Conservation (phyloP, 1,139 yeast species). For the Lodderomyces theae region DNA sequence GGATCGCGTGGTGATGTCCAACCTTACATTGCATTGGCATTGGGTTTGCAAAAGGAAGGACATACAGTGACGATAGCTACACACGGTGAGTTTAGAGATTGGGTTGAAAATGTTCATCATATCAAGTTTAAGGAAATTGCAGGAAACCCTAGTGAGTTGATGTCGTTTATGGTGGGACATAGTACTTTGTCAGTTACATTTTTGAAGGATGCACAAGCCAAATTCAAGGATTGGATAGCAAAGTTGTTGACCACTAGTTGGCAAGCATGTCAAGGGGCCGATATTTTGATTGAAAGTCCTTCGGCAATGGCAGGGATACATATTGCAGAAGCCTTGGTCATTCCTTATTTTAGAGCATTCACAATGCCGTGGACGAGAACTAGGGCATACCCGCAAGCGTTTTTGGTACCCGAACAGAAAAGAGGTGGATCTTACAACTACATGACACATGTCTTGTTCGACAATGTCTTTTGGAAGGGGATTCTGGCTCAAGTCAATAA, state of each 20-base stretch:
- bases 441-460: slow-evolving; percentile 88
- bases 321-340: slow-evolving; percentile 85
- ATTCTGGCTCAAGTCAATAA: slow-evolving; percentile 83
- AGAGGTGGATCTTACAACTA: slow-evolving; percentile 91
- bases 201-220: slow-evolving; percentile 75
- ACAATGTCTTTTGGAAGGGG: slow-evolving; percentile 91
- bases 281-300: slow-evolving; percentile 86
- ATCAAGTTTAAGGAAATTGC: slow-evolving; percentile 74
- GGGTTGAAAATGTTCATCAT: slow-evolving; percentile 62
- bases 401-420: slow-evolving; percentile 89
- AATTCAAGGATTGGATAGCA: slow-evolving; percentile 77
- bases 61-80: slow-evolving; percentile 83
- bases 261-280: slow-evolving; percentile 83
- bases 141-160: slow-evolving; percentile 89
- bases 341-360: slow-evolving; percentile 91
- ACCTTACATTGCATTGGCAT: slow-evolving; percentile 88
- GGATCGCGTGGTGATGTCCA: slow-evolving; percentile 97
- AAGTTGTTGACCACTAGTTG: slow-evolving; percentile 71
- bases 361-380: slow-evolving; percentile 99
- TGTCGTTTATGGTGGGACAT: slow-evolving; percentile 89
- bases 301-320: slow-evolving; percentile 96
- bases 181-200: slow-evolving; percentile 84
- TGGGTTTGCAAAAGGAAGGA: slow-evolving; percentile 75
- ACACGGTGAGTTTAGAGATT: slow-evolving; percentile 72
- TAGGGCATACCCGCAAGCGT: slow-evolving; percentile 93